Evolutionary conservation across 2,329 filamentous ascomycete species (phyloP).

Genomic region (Colletotrichum destructivum): DNA sequence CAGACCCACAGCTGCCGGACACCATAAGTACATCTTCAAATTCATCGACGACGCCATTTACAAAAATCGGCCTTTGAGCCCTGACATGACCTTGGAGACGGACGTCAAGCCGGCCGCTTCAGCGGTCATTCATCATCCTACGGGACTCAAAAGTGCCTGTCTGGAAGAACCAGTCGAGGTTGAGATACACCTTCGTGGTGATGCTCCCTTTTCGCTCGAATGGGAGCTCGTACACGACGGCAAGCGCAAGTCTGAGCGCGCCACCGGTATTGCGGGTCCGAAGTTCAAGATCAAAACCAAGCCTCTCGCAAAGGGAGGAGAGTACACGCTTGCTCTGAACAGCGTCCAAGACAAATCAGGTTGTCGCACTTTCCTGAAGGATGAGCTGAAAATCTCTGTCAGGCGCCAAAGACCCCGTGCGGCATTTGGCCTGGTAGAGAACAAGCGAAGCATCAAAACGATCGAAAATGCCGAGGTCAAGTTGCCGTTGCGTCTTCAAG

Average conservation of each 20-base stretch:
- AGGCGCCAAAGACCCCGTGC: slow-evolving; percentile 90
- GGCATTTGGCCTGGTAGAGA: slow-evolving; percentile 88
- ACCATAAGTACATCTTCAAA: slow-evolving; percentile 89
- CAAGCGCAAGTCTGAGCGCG: slow-evolving; percentile 80
- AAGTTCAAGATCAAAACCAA: slow-evolving; percentile 82
- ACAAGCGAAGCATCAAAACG: slow-evolving; percentile 80
- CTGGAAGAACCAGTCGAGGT: slow-evolving; percentile 86
- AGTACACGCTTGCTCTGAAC: slow-evolving; percentile 89
- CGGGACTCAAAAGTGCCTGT: slow-evolving; percentile 76
- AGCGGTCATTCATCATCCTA: slow-evolving; percentile 75
- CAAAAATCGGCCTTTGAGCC: slow-evolving; percentile 72
- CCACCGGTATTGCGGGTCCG: slow-evolving; percentile 74
- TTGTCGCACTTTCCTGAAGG: slow-evolving; percentile 88
- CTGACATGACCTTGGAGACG: slow-evolving; percentile 81
- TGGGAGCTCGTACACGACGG: slow-evolving; percentile 95
- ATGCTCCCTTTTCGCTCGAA: slow-evolving; percentile 89
- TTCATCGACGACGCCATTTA: slow-evolving; percentile 89
- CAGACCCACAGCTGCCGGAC: slow-evolving; percentile 84
- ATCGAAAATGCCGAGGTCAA: slow-evolving; percentile 82
- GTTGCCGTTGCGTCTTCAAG: slow-evolving; percentile 87
- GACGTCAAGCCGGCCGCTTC: slow-evolving; percentile 94
- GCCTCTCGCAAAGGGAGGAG: slow-evolving; percentile 83
- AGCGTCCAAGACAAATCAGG: slow-evolving; percentile 89
- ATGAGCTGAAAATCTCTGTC: slow-evolving; percentile 88
- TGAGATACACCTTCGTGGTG: slow-evolving; percentile 82